Percentiles rank a stretch among this genome's conserved stretches.
Evolutionary conservation across 148 eudicot genomes (phyloP).

Genomic region (Chenopodium suecicum): DNA sequence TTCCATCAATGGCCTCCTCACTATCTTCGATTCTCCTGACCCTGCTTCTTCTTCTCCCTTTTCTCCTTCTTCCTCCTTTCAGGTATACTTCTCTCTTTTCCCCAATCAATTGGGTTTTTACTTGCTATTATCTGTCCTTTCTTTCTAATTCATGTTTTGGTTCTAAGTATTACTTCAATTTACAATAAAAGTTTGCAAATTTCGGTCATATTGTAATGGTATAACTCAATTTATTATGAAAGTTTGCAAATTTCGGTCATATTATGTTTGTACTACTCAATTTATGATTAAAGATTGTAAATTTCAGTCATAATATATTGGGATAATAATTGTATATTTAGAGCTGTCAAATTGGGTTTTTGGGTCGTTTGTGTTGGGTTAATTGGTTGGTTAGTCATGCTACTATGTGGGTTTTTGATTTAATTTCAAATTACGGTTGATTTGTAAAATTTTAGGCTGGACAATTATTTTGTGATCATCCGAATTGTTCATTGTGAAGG

Average conservation of each 20-base stretch:
- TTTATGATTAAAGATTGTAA: background rate
- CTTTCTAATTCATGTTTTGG: no score
- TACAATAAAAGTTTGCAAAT: background rate
- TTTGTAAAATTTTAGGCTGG: background rate
- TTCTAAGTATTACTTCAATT: no score
- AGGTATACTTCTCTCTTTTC: conserved; percentile 31
- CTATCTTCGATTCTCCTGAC: conserved; percentile 64
- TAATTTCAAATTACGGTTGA: background rate
- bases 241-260: background rate
- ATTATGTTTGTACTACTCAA: no score
- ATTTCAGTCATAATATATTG: background rate
- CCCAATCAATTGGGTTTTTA: background rate
- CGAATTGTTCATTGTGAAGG: conserved; percentile 26
- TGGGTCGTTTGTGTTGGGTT: background rate
- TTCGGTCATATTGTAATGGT: background rate
- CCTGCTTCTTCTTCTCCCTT: conserved; percentile 68
- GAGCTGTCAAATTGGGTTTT: background rate
- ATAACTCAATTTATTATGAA: no score
- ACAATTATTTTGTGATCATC: no score
- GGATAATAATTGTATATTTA: no score
- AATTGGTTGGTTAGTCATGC: no score
- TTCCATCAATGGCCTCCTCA: conserved; percentile 48
- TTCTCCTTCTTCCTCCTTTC: conserved; percentile 41
- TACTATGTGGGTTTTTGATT: background rate
- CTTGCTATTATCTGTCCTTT: no score